Base-by-base conservation (phyloP, 1,284 basidiomycete species). In the Malassezia pachydermatis region DNA sequence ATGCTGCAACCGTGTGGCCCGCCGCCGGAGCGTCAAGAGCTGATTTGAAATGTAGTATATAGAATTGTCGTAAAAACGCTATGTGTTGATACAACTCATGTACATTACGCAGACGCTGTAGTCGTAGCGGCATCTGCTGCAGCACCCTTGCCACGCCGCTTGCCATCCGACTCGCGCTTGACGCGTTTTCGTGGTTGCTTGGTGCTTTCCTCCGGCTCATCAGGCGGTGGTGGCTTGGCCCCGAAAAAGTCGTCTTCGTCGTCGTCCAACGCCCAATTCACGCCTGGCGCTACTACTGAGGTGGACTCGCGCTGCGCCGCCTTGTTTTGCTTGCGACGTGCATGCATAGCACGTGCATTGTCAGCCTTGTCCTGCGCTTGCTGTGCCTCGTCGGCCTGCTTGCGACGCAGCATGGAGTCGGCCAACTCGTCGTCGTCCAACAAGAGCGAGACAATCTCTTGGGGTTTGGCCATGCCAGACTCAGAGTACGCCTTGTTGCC, bases 1-100 rank as follows among this genome's bases (percentile, higher is more conserved):
- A 95, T 96, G 90, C 77, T 98, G 34, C 90, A 96, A 72, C 92
- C 92, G n/a, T 96, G 88, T 66, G 92, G 90, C 0, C 88, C 88
- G 33, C 90, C 92, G 19, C 92, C 90, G 2, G 80, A 80, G 38
- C 92, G 19, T 29, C 41, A 43, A 30, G 30, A 33, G 27, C 24
- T 43, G 41, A 33, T 43, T 27, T 41, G 29, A 24, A 11, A 20
- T 41, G 25, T 27, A 27, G 20, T 9, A 23, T 8, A 9, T 8
- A 36, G 16, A 17, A 8, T 36, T 30, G 9, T 30, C 10, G 29
- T n/a, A 30, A 30, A 30, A 30, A n/a, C n/a, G 10, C 29, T 10
- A 10, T n/a, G 29, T n/a, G 29, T 9, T 30, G 29, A 10, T 10
- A 30, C 29, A 30, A n/a, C 9, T 30, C 29, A 30, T 30, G n/a